Evolutionary conservation across 1,284 basidiomycete species (phyloP), one percentile per base, ranked within the genome.

Genomic region (Ganoderma multipileum): DNA sequence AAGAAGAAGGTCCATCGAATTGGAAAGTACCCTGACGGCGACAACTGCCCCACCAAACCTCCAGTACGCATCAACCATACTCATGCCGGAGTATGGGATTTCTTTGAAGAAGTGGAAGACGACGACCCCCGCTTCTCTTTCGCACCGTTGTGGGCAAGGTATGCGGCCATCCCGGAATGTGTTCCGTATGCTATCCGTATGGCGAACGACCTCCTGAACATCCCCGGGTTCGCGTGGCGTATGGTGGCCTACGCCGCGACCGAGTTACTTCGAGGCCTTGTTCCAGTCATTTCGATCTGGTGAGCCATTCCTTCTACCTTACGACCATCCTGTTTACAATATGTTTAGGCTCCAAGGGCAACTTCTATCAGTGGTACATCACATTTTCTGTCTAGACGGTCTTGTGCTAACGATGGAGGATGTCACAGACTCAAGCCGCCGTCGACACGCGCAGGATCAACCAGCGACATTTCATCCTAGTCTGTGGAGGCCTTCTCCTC

Each of bases 371-470:
- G n/a, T 41, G 23, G 58, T 60, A 60, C 8, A 38, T 42, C 16
- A 9, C 1, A 38, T 23, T 61, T 9, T 54, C 55, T 55, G 23
- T 28, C 41, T 26, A 61, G 23, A 39, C 12, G 38, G 38, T 20
- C 52, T 63, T 12, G 63, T 39, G 28, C 26, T 28, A 18, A 18
- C 16, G 16, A 12, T 26, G 28, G 28, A 39, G 12, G 12, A 2
- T 39, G 38, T 14, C 38, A 52, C 58, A 63, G 68, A 20, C 63
- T 91, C 87, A 92, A 81, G 83, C 79, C n/a, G 90, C 91, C 1
- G 83, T 93, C 36, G 88, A 91, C 62, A 82, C 85, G 47, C 83
- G 91, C 33, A 82, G 81, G 16, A 86, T 93, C 41, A 87, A 93
- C 79, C 86, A 82, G 69, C 67, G 79, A 23, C 76, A 87, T 8